Percentiles rank a stretch among this genome's conserved stretches.
Conservation (phyloP, 306 rosid species). For the Castanopsis chinensis region DNA sequence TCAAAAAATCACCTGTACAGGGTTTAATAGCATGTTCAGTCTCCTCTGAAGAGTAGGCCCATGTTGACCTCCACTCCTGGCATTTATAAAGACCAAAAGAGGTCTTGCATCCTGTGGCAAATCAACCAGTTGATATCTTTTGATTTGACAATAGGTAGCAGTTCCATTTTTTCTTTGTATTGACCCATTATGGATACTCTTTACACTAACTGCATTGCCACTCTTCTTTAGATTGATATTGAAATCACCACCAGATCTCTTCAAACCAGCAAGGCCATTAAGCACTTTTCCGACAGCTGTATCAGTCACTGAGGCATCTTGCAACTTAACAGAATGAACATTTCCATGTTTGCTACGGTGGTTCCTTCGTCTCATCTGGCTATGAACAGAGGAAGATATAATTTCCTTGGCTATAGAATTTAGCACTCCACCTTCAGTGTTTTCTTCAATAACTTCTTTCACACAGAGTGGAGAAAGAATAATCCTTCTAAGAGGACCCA, state of each 20-base stretch:
- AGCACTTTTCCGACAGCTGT: constrained; percentile 41
- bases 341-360: constrained; percentile 42
- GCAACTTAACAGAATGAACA: constrained; percentile 27
- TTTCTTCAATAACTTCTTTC: constrained; percentile 53
- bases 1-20: constrained; percentile 57
- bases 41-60: constrained; percentile 70
- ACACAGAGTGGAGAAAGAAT: constrained; percentile 64
- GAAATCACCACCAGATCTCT: constrained; percentile 42
- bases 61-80: constrained; percentile 71
- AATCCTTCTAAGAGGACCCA: constrained; percentile 56
- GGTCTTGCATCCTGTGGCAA: constrained; percentile 68
- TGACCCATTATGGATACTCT: constrained; percentile 21
- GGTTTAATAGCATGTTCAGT: constrained; percentile 70
- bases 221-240: constrained; percentile 25
- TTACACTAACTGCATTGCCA: constrained; percentile 19
- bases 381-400: constrained; percentile 46
- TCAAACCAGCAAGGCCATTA: constrained; percentile 45
- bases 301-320: constrained; percentile 32
- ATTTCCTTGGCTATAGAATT: constrained; percentile 37
- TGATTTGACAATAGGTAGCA: constrained; percentile 28
- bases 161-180: constrained; percentile 30
- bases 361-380: constrained; percentile 52
- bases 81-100: constrained; percentile 69
- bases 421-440: constrained; percentile 29
- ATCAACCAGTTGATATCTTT: constrained; percentile 54